Percentiles rank a stretch among this genome's conserved stretches.
Conservation (phyloP, 257 asterid genomes). For the Nicotiana otophora region DNA sequence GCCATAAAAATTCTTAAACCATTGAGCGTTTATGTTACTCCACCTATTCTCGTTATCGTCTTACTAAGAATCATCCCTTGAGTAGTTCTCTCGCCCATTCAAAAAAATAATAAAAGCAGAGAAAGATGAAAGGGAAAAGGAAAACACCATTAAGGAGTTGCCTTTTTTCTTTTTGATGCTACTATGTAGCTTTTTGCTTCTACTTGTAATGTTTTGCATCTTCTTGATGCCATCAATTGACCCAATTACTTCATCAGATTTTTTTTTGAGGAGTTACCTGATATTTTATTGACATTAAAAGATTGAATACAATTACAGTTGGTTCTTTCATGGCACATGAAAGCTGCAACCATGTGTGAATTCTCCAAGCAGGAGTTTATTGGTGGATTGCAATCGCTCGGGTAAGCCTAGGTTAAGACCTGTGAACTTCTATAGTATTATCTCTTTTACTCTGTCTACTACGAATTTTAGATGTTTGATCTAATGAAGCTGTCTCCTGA, state of each 20-base stretch:
- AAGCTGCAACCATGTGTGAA: constrained; percentile 98
- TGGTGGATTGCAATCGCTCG: constrained; percentile 86
- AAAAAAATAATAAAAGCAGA: background rate
- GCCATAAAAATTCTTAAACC: no score
- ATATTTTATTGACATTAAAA: background rate
- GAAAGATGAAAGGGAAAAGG: background rate
- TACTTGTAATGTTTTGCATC: no score
- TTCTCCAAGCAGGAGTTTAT: constrained; percentile 87
- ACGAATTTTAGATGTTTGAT: background rate
- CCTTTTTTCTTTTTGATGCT: background rate
- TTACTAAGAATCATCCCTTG: background rate
- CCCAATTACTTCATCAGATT: no score
- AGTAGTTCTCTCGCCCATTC: background rate
- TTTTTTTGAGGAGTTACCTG: background rate
- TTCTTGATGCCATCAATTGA: no score
- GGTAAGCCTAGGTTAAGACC: constrained; percentile 44
- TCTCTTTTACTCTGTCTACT: background rate
- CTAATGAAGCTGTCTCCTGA: constrained; percentile 13
- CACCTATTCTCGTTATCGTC: no score
- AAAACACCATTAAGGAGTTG: background rate
- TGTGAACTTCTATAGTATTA: background rate
- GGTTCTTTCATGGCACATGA: constrained; percentile 79
- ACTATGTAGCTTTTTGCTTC: no score
- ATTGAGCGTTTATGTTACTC: no score
- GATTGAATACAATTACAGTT: constrained; percentile 26